Evolutionary conservation across 1,284 basidiomycete genomes (phyloP), one percentile per base, ranked within the genome.

Genomic region (Ganoderma multipileum): DNA sequence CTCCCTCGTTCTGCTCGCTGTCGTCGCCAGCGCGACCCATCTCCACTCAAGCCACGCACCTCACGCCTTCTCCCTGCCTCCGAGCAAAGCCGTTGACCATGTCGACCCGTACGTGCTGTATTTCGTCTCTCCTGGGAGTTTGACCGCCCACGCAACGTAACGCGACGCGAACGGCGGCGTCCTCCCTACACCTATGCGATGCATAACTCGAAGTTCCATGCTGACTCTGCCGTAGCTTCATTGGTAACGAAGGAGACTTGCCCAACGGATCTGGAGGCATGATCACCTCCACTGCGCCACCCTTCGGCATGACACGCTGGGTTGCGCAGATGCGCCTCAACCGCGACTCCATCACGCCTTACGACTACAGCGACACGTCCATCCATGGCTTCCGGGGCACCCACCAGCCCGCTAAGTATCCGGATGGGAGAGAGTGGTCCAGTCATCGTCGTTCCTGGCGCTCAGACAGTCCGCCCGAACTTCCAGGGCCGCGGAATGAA

Each of bases 351-450:
- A 85, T 89, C 64, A 91, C 90, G 4, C 91, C 93, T 0, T 95
- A 93, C 77, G 94, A 95, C 77, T 86, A 89, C 78, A 91, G 91
- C 0, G 87, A 86, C 69, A 82, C 80, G 1, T 78, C 77, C 6
- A 86, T 95, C 1, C 89, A 93, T 74, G 93, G 93, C 0, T 94
- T 95, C 74, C 88, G 91, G 68, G 91, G 87, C 14, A 95, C 93
- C 0, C 89, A 93, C 68, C 93, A 95, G 75, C 94, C 94, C 0
- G 94, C 94, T 0, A n/a, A n/a, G n/a, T n/a, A 95, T 95, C 57
- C 95, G 94, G 94, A 95, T 96, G 94, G 94, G 93, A 41, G 93
- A 95, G 77, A 92, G 89, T 70, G 93, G 87, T 0, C 87, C 87
- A 36, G 86, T 88, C 6, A 83, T 88, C 18, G 81, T 96, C 33